Evolutionary conservation across 805 yeast genomes (phyloP).

Genomic region (Kuraishia capsulata): DNA sequence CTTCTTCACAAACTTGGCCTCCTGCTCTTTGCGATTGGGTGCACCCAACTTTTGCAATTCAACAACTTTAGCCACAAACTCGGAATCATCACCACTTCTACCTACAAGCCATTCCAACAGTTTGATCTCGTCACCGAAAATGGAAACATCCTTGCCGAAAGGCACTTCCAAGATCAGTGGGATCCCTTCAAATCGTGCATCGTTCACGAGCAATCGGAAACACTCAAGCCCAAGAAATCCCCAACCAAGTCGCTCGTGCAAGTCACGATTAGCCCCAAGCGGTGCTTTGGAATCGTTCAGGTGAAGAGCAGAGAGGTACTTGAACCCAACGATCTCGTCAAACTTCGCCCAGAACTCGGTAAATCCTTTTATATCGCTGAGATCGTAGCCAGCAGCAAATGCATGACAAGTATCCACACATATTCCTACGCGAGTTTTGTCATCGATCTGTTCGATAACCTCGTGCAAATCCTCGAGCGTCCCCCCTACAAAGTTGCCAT

Average conservation of each 20-base stretch:
- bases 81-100: slow-evolving; percentile 40
- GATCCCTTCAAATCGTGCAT: slow-evolving; percentile 45
- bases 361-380: slow-evolving; percentile 50
- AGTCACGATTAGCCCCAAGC: slow-evolving; percentile 77
- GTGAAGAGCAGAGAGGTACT: slow-evolving; percentile 75
- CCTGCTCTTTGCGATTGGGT: slow-evolving; percentile 60
- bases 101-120: slow-evolving; percentile 76
- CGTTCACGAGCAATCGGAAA: slow-evolving; percentile 71
- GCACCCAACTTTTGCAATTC: slow-evolving; percentile 53
- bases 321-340: slow-evolving; percentile 64
- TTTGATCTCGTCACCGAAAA: slow-evolving; percentile 76
- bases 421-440: slow-evolving; percentile 84
- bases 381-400: slow-evolving; percentile 93
- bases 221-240: slow-evolving; percentile 87
- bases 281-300: slow-evolving; percentile 95
- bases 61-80: slow-evolving; percentile 36
- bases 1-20: slow-evolving; percentile 55
- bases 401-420: slow-evolving; percentile 96
- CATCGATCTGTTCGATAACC: slow-evolving; percentile 71
- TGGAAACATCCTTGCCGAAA: slow-evolving; percentile 49
- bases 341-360: slow-evolving; percentile 66
- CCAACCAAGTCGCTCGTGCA: slow-evolving; percentile 82
- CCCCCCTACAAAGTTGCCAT: slow-evolving; percentile 84
- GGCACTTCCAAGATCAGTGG: slow-evolving; percentile 92
- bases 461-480: slow-evolving; percentile 62